phyloP scores from a whole-genome alignment of 2,329 filamentous ascomycete species.

The Apiospora aurea region DNA sequence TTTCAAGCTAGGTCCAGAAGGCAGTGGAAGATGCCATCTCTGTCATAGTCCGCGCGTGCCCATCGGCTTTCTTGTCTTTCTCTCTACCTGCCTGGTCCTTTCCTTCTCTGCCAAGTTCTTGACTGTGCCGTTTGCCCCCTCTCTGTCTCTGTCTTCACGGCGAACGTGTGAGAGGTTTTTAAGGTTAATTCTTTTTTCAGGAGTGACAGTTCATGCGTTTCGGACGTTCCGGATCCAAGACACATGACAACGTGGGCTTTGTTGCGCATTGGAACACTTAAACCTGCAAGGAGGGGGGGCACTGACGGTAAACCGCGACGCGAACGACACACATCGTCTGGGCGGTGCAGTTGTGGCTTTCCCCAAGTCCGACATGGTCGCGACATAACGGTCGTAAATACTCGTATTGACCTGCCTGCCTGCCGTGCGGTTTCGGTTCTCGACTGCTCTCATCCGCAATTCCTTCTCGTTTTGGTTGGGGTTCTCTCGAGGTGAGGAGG shows the following conservation, averaged over 20 bases:
- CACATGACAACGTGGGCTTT: neutral
- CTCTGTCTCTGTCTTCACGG: neutral
- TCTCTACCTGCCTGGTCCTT: neutral
- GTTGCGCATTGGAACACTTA: neutral
- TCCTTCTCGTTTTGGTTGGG: neutral
- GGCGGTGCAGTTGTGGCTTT: neutral
- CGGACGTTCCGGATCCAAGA: slow-evolving; percentile 19
- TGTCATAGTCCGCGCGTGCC: neutral
- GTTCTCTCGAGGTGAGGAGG: neutral
- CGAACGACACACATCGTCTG: neutral
- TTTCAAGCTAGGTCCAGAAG: neutral
- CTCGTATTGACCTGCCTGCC: neutral
- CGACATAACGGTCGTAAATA: neutral
- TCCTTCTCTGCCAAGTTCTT: neutral
- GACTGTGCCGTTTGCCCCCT: neutral
- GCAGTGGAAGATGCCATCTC: neutral
- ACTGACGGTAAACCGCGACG: neutral
- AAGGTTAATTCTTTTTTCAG: slow-evolving; percentile 19
- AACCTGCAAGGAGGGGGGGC: neutral
- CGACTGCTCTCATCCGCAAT: neutral
- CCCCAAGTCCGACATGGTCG: neutral
- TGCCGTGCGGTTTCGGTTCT: neutral
- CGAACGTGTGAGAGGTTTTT: neutral
- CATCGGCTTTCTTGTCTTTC: neutral
- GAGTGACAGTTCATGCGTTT: slow-evolving; percentile 21